These are phyloP conservation scores for Boletus subparvulus DNA, from an alignment of 768 basidiomycete species.

Conservation along the genomic window DNA sequence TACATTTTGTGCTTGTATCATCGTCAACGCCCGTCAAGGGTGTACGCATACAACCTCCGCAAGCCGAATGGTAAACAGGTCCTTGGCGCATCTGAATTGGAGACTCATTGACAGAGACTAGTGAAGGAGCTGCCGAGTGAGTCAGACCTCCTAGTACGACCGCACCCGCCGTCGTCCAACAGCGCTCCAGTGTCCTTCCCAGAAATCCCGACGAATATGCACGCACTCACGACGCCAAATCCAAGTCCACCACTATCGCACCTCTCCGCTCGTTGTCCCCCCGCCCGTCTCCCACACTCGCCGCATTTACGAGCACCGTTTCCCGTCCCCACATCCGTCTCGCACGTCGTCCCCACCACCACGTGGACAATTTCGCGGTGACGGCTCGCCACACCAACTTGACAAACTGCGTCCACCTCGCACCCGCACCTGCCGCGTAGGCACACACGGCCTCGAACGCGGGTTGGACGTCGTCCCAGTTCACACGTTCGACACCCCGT, in stretches of 20 bases:
- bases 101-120: too few species aligned
- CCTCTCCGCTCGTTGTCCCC: slow-evolving; percentile 20
- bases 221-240: slow-evolving; percentile 6
- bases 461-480: slow-evolving; percentile 34
- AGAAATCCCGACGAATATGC: neutral
- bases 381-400: slow-evolving; percentile 12
- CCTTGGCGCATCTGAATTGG: too few species aligned
- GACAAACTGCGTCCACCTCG: slow-evolving; percentile 16
- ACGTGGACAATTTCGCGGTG: neutral
- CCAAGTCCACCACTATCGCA: slow-evolving; percentile 30
- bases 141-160: too few species aligned
- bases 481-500: slow-evolving; percentile 33
- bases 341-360: slow-evolving; percentile 10
- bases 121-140: neutral
- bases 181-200: neutral
- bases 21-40: neutral
- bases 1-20: neutral
- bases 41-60: neutral
- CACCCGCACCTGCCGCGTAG: slow-evolving; percentile 3
- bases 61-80: neutral
- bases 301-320: slow-evolving; percentile 36
- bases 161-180: neutral
- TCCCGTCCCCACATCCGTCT: slow-evolving; percentile 9
- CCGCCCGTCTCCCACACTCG: slow-evolving; percentile 26
- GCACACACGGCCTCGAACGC: slow-evolving; percentile 32